Evolutionary conservation across 495 filamentous ascomycete species (phyloP).

Genomic region (Viridothelium virens): DNA sequence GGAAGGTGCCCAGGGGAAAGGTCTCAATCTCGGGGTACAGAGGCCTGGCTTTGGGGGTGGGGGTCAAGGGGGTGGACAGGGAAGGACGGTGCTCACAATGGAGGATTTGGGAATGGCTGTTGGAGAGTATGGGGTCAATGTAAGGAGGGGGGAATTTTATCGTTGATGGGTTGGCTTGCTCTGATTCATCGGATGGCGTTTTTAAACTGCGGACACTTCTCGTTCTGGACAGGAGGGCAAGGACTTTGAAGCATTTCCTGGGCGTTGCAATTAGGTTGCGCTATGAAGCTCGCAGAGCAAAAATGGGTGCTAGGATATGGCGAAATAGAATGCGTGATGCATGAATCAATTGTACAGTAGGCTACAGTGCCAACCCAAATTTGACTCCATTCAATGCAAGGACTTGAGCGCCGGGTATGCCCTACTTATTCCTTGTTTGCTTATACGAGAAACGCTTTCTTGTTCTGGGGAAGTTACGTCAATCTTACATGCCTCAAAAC

Average conservation of each 20-base stretch:
- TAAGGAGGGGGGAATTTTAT: conserved; percentile 96
- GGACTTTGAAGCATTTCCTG: not conserved
- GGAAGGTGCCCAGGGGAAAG: conserved; percentile 34
- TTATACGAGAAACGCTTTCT: conserved; percentile 79
- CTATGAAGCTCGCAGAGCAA: not conserved
- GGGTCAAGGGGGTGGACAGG: conserved; percentile 81
- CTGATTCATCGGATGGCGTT: not conserved
- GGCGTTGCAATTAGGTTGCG: not conserved
- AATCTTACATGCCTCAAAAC: not conserved
- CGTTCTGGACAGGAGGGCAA: not conserved
- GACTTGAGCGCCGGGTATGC: not conserved
- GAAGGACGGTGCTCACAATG: conserved; percentile 94
- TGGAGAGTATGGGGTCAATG: conserved; percentile 92
- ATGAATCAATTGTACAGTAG: not conserved
- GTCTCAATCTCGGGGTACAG: conserved; percentile 73
- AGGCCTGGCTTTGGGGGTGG: conserved; percentile 88
- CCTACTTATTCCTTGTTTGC: conserved; percentile 67
- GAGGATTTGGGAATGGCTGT: conserved; percentile 98
- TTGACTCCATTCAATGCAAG: not conserved
- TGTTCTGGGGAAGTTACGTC: conserved; percentile 49
- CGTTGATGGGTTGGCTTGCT: conserved; percentile 45
- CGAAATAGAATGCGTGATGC: not conserved
- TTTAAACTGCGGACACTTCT: not conserved
- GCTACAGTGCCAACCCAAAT: not conserved
- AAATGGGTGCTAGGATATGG: not conserved